Base-by-base conservation (phyloP, 345 rosid genomes). In the Ailanthus altissimus region DNA sequence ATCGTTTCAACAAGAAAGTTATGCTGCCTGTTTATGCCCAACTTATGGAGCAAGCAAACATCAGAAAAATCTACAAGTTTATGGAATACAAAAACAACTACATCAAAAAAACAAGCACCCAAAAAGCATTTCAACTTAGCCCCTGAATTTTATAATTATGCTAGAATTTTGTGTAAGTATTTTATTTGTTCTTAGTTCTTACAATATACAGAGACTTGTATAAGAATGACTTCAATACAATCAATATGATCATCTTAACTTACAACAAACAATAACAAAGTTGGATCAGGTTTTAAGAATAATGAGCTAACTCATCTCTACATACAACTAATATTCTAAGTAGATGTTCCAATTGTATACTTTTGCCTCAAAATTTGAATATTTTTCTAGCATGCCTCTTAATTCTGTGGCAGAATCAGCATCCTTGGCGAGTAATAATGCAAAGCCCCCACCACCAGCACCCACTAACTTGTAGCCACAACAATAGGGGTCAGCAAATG, bases 381-480 rank as follows among this genome's bases (percentile, higher is more conserved):
- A 80, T 73, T 85, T 74, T 79, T 87, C 89, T 25, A 96, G 81
- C 81, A 76, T 72, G 61, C 75, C 72, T 80, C 82, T 91, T 60
- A 96, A 77, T 74, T 86, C 83, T 60, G 62, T 86, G 4, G 90
- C 94, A 21, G 83, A 81, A 21, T 81, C 85, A 23, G 81, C 82
- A 73, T 91, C 85, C 72, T 91, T 93, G 28, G 91, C 89, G 2
- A 93, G 88, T 54, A 96, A 79, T 78, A 96, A 78, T 6, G 92
- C 94, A 64, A 93, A 96, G 46, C 98, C 99, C 43, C 98, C 98
- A 9, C 98, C 99, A 42, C 99, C 99, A 0, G 98, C 99, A 69
- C 98, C 99, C 0, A 96, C 98, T 8, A 93, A 97, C 89, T 96
- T 92, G 88, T 88, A 93, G 53, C 98, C 99, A 47, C 93, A 86